Percentiles rank a stretch among this genome's conserved stretches.
phyloP scores from a whole-genome alignment of 306 rosid species.

The Cicer pinnatifidum region DNA sequence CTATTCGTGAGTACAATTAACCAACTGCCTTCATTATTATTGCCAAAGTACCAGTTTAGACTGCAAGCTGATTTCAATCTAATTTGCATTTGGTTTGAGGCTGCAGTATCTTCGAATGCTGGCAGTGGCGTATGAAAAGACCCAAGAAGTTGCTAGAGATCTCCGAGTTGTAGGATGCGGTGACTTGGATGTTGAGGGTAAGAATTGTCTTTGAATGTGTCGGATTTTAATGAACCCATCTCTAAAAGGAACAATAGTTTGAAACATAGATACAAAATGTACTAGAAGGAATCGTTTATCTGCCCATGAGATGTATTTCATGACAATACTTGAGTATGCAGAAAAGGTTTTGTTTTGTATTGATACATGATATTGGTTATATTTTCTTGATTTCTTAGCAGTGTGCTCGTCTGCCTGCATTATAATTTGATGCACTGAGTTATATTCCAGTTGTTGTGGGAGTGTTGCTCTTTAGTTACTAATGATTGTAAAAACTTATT shows the following conservation, averaged over 20 bases:
- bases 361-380: slow-evolving; percentile 28
- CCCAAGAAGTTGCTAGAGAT: slow-evolving; percentile 94
- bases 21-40: slow-evolving; percentile 33
- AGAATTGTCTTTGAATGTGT: slow-evolving; percentile 34
- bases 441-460: slow-evolving; percentile 32
- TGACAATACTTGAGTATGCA: slow-evolving; percentile 18
- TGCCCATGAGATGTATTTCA: slow-evolving; percentile 22
- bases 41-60: slow-evolving; percentile 35
- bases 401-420: slow-evolving; percentile 31
- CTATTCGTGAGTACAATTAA: slow-evolving; percentile 72
- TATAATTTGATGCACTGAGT: slow-evolving; percentile 31
- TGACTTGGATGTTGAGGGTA: slow-evolving; percentile 99
- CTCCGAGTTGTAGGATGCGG: slow-evolving; percentile 93
- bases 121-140: slow-evolving; percentile 97
- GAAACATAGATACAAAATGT: slow-evolving; percentile 26
- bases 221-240: slow-evolving; percentile 36
- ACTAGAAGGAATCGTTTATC: slow-evolving; percentile 24
- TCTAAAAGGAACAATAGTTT: slow-evolving; percentile 37
- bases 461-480: slow-evolving; percentile 17
- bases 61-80: slow-evolving; percentile 38
- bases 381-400: slow-evolving; percentile 30
- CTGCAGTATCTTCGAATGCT: slow-evolving; percentile 98
- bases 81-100: slow-evolving; percentile 51
- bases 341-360: slow-evolving; percentile 31
- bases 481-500: neutral